These are phyloP conservation scores for Cenchrus fungigraminus DNA, from an alignment of 176 grass and related monocot species.

Conservation along the genomic window DNA sequence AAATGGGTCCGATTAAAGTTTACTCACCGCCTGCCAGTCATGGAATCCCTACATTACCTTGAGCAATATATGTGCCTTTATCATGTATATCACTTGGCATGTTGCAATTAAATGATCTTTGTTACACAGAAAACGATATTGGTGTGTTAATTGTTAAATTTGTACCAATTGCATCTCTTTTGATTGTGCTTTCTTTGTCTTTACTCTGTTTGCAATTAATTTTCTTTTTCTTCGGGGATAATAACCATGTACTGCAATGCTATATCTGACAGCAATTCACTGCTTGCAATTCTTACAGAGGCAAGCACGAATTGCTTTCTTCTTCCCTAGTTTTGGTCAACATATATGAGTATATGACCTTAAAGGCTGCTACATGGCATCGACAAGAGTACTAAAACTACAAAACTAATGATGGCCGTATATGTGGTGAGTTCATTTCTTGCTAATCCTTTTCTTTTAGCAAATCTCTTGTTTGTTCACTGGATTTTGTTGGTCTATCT, in stretches of 20 bases:
- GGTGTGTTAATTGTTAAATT: not conserved
- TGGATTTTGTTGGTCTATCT: not conserved
- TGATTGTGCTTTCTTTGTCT: not conserved
- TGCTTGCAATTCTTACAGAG: constrained; percentile 12
- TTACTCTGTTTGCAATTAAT: not conserved
- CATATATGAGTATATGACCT: constrained; percentile 7
- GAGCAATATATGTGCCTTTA: not conserved
- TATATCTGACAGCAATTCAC: not conserved
- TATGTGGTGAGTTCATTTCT: not conserved
- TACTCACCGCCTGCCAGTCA: not conserved
- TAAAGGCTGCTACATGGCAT: not conserved
- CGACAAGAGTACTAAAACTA: not conserved
- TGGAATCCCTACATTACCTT: not conserved
- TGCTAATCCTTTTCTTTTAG: not conserved
- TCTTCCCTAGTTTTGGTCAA: constrained; percentile 23
- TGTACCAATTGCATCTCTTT: not conserved
- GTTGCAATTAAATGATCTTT: not conserved
- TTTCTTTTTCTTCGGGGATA: not conserved
- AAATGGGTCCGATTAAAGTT: not conserved
- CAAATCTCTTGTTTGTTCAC: not conserved
- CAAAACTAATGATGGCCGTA: not conserved
- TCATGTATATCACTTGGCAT: not conserved
- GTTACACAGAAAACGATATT: not conserved
- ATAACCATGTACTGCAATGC: not conserved
- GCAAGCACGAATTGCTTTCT: not conserved